A percentile compares a stretch with the other conserved stretches of the same genome.
These are phyloP conservation scores for Talaromyces sp. DNA, from an alignment of 2,329 filamentous ascomycete genomes.

Conservation along the genomic window DNA sequence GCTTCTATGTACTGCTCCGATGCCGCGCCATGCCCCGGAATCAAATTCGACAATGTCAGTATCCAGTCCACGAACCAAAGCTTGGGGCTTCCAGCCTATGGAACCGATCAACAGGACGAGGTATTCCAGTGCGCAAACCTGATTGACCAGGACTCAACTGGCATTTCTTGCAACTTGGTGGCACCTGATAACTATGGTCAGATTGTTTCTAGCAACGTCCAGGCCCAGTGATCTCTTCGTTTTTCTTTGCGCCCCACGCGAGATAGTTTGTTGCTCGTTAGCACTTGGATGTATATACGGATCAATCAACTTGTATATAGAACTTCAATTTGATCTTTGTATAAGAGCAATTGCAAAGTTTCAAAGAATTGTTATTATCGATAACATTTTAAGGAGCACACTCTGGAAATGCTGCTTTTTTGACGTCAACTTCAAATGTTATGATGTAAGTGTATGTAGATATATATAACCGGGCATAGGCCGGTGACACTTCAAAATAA, in stretches of 20 bases:
- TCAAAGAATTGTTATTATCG: background rate
- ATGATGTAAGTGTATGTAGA: too few species aligned
- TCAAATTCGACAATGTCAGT: conserved; percentile 43
- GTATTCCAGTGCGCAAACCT: conserved; percentile 42
- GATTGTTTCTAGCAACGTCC: conserved; percentile 5
- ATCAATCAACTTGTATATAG: background rate
- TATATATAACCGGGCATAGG: too few species aligned
- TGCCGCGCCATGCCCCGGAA: conserved; percentile 39
- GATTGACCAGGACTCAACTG: conserved; percentile 14
- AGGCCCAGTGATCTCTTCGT: background rate
- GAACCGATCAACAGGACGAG: conserved; percentile 25
- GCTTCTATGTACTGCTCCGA: conserved; percentile 43
- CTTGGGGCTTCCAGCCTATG: conserved; percentile 23
- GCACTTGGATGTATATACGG: background rate
- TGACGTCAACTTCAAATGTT: too few species aligned
- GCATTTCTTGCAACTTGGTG: conserved; percentile 22
- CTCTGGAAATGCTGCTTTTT: too few species aligned
- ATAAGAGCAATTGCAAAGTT: background rate
- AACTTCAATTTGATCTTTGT: background rate
- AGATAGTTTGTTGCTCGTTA: background rate
- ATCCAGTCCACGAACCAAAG: conserved; percentile 38
- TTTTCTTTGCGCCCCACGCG: background rate
- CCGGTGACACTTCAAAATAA: too few species aligned
- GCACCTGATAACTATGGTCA: conserved; percentile 19
- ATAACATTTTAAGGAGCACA: too few species aligned